phyloP scores from a whole-genome alignment of 1,284 basidiomycete species.

The Taiwanofungus camphoratus region DNA sequence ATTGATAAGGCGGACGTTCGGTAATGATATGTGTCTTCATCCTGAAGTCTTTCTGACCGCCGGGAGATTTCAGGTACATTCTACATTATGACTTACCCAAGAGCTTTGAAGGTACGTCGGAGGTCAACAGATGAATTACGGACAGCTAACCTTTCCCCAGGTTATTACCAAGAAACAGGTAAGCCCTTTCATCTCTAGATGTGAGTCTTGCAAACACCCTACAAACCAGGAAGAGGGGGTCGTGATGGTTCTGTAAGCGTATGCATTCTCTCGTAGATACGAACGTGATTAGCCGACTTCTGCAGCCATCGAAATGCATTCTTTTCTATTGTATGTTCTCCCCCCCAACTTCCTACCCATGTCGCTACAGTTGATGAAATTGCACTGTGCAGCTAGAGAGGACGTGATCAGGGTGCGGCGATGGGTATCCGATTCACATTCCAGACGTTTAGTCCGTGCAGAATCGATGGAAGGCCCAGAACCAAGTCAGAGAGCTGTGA shows the following conservation, averaged over 20 bases:
- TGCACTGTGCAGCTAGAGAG: constrained; percentile 70
- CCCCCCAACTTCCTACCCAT: neutral
- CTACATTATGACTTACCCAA: constrained; percentile 79
- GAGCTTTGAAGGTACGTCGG: constrained; percentile 70
- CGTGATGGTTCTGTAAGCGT: constrained; percentile 68
- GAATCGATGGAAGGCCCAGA: constrained; percentile 43
- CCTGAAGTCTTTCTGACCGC: neutral
- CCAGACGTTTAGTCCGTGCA: constrained; percentile 36
- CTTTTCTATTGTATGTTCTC: constrained; percentile 68
- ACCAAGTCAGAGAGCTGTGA: constrained; percentile 58
- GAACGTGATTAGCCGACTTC: constrained; percentile 2
- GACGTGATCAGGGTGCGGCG: constrained; percentile 55
- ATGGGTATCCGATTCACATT: constrained; percentile 45
- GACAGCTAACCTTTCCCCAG: constrained; percentile 31
- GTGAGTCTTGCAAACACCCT: neutral
- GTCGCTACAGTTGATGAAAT: constrained; percentile 1
- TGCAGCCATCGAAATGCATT: constrained; percentile 74
- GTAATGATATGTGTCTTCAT: constrained; percentile 26
- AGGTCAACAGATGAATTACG: neutral
- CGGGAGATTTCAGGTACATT: constrained; percentile 45
- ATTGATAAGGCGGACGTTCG: constrained; percentile 83
- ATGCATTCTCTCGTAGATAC: neutral
- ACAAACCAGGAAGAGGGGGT: constrained; percentile 65
- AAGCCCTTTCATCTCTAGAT: constrained; percentile 17
- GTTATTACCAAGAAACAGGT: constrained; percentile 88